phyloP scores from a whole-genome alignment of 495 filamentous ascomycete species.

The Filosporella fistucella region DNA sequence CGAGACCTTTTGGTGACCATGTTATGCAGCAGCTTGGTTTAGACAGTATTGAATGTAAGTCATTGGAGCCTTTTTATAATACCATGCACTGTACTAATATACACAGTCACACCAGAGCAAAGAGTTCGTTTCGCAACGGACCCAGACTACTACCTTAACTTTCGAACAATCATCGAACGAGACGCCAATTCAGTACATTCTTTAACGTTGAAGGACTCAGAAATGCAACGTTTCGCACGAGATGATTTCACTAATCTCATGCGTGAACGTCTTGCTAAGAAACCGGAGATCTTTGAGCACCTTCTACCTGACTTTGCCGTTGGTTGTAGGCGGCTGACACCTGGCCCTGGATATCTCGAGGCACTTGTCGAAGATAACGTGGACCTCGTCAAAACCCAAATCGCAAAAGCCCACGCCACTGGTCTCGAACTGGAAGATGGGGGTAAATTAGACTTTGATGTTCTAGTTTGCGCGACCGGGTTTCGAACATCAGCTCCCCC shows the following conservation, averaged over 20 bases:
- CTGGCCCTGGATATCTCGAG: constrained; percentile 69
- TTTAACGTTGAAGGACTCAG: not conserved
- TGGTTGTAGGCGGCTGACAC: constrained; percentile 66
- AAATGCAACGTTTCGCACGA: not conserved
- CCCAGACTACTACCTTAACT: not conserved
- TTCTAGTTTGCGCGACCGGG: constrained; percentile 49
- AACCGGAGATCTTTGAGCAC: constrained; percentile 19
- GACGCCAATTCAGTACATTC: not conserved
- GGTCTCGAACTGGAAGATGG: constrained; percentile 30
- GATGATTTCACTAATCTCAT: constrained; percentile 20
- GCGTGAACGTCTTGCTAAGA: constrained; percentile 18
- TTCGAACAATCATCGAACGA: not conserved
- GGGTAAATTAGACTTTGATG: constrained; percentile 28
- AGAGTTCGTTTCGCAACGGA: not conserved
- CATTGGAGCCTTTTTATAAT: too few species aligned
- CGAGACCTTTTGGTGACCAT: not conserved
- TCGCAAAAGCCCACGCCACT: constrained; percentile 38
- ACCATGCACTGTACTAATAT: constrained; percentile 14
- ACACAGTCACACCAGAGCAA: constrained; percentile 27
- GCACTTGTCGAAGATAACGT: constrained; percentile 59
- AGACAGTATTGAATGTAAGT: constrained; percentile 10
- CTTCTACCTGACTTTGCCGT: constrained; percentile 55
- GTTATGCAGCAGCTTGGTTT: not conserved
- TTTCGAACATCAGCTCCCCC: not conserved
- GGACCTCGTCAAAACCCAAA: constrained; percentile 38